Base-by-base conservation (phyloP, 2,329 filamentous ascomycete species). In the Paraconiothyrium brasiliense region DNA sequence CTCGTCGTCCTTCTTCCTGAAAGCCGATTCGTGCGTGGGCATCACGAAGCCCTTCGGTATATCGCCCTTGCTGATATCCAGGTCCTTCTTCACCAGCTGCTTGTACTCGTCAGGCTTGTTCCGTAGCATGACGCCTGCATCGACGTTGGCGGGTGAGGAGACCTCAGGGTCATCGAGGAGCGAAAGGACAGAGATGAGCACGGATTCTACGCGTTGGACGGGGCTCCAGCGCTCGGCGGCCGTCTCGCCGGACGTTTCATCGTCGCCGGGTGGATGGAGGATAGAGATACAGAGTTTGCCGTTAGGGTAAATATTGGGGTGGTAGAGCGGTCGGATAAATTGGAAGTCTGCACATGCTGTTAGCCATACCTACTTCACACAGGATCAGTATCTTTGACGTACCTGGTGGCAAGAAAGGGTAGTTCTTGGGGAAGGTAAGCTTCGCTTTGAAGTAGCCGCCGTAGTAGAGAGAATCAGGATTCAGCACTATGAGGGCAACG, bases 281-380 rank as follows among this genome's bases (percentile, higher is more conserved):
- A 99, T 99, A 49, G 94, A 97, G 77, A 99, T 98, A 83, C 95
- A 98, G 48, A 98, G 86, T 68, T 90, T 90, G 71, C 94, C 94
- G 77, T 97, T 92, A 6, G 88, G 82, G 81, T 98, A 98, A 73
- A 99, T 90, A 78, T 99, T 99, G 3, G 94, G 94, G 78, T 99
- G 94, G 81, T 89, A 93, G 65, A 98, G 90, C 16, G 91, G 89
- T 37, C 85, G 86, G 20, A 88, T 78, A 81, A 99, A 98, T 66
- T 90, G 90, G 84, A 99, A 98, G 59, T 90, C 91, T 84, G 34
- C 8, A 24, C 10, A 11, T 5, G 27, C 14, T n/a, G 51, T 61
- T 30, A 62, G 59, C 46, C 22, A 14, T 20, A 22, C 27, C 14
- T 59, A 34, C 46, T 59, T 39, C 43, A 14, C 46, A 32, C 20